phyloP scores from a whole-genome alignment of 169 alveolate genomes.

The Cryptosporidium bovis region DNA sequence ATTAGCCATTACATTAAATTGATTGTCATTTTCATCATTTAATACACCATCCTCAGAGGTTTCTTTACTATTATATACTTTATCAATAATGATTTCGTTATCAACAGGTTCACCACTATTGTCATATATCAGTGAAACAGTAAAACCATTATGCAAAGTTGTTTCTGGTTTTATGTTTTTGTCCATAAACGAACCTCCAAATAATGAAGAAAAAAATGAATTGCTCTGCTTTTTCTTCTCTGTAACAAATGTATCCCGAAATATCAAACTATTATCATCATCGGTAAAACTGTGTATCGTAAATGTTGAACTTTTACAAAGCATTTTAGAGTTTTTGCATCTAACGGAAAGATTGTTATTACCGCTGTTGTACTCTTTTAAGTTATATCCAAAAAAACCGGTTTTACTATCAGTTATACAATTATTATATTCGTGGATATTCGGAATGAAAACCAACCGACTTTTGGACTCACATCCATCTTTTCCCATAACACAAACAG shows the following conservation, averaged over 20 bases:
- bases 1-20: slow-evolving; percentile 15
- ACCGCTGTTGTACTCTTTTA: slow-evolving; percentile 1
- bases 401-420: slow-evolving; percentile 4
- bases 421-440: slow-evolving; percentile 38
- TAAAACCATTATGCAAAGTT: slow-evolving; percentile 19
- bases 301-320: slow-evolving; percentile 81
- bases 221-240: not conserved
- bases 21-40: not conserved
- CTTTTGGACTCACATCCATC: slow-evolving; percentile 61
- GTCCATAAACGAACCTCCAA: not conserved
- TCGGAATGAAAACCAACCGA: slow-evolving; percentile 65
- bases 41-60: too few relatives aligned
- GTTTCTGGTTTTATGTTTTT: not conserved
- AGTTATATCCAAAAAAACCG: slow-evolving; percentile 25
- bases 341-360: not conserved
- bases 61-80: too few relatives aligned
- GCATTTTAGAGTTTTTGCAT: slow-evolving; percentile 83
- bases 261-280: slow-evolving; percentile 31
- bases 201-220: slow-evolving; percentile 34
- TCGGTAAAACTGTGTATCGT: slow-evolving; percentile 75
- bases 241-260: slow-evolving; percentile 19
- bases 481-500: slow-evolving; percentile 76
- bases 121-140: slow-evolving; percentile 19
- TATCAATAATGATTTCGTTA: not conserved
- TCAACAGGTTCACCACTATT: not conserved